Evolutionary conservation across 192 early-diverging fungal species (phyloP).

Genomic region (Bifiguratus adelaidae): DNA sequence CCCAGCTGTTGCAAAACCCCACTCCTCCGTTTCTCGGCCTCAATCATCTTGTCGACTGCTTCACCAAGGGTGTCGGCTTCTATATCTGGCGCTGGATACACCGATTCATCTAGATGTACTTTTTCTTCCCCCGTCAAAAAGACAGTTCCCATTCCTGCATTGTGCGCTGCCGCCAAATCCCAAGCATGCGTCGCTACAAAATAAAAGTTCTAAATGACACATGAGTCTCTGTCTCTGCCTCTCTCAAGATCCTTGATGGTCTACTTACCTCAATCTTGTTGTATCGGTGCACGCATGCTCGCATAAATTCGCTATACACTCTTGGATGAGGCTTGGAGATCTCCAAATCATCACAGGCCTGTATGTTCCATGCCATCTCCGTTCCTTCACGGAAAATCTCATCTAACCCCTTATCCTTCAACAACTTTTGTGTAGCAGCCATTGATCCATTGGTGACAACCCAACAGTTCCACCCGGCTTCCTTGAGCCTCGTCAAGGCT

Average conservation of each 20-base stretch:
- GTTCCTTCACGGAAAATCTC: constrained; percentile 1
- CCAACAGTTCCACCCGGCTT: constrained; percentile 17
- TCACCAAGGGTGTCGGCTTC: constrained; percentile 5
- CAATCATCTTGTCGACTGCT: constrained; percentile 9
- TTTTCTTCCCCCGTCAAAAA: constrained; percentile 10
- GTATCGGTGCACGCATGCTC: constrained; percentile 6
- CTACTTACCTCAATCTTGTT: constrained; percentile 18
- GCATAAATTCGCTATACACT: constrained; percentile 17
- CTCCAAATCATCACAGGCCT: constrained; percentile 13
- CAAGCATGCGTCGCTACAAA: constrained; percentile 15
- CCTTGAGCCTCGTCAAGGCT: background rate
- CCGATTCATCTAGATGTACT: constrained; percentile 3
- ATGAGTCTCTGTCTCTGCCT: background rate
- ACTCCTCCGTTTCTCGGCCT: constrained; percentile 1
- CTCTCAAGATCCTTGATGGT: background rate
- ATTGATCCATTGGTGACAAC: constrained; percentile 8
- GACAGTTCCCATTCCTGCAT: constrained; percentile 8
- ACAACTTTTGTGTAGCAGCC: background rate
- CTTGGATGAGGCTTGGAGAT: constrained; percentile 20
- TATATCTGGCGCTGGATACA: constrained; percentile 6
- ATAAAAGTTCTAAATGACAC: constrained; percentile 12
- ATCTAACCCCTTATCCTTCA: background rate
- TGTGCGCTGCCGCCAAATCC: constrained; percentile 19
- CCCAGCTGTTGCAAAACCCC: background rate
- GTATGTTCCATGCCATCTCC: no score